A percentile compares a stretch with the other conserved stretches of the same genome.
Evolutionary conservation across 331 rosid genomes (phyloP).

Genomic region (Prunus yedoensis): DNA sequence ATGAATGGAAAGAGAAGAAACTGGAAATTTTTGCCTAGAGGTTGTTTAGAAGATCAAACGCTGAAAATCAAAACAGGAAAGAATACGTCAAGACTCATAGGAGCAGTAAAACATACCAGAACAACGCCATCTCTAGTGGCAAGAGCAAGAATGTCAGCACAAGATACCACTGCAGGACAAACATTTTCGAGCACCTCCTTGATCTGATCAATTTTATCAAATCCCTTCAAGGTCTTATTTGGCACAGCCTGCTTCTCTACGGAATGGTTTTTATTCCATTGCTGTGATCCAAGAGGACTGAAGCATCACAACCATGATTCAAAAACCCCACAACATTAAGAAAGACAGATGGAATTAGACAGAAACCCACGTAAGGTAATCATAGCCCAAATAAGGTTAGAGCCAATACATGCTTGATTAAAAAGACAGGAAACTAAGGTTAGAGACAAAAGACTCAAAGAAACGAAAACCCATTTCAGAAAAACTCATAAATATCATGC

Average conservation of each 20-base stretch:
- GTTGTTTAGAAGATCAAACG: not conserved
- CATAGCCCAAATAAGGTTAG: too few relatives aligned
- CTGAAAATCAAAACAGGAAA: not conserved
- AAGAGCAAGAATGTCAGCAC: slow-evolving; percentile 15
- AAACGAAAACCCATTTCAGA: slow-evolving; percentile 5
- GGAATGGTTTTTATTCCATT: slow-evolving; percentile 36
- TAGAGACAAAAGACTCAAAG: not conserved
- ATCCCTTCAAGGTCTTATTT: slow-evolving; percentile 42
- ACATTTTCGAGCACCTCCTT: slow-evolving; percentile 73
- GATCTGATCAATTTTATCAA: slow-evolving; percentile 34
- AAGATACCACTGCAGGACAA: slow-evolving; percentile 74
- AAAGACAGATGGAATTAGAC: too few relatives aligned
- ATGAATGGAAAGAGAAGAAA: too few relatives aligned
- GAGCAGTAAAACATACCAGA: slow-evolving; percentile 44
- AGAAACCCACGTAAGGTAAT: too few relatives aligned
- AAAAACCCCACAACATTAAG: not conserved
- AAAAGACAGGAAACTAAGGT: not conserved
- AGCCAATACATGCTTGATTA: not conserved
- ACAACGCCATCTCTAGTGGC: slow-evolving; percentile 20
- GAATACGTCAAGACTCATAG: slow-evolving; percentile 4
- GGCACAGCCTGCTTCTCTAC: slow-evolving; percentile 74
- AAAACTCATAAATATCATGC: not conserved
- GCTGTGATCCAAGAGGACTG: slow-evolving; percentile 73
- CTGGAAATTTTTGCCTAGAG: too few relatives aligned
- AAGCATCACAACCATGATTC: slow-evolving; percentile 87